phyloP scores from a whole-genome alignment of 2,329 filamentous ascomycete species.

The Didymella pomorum region DNA sequence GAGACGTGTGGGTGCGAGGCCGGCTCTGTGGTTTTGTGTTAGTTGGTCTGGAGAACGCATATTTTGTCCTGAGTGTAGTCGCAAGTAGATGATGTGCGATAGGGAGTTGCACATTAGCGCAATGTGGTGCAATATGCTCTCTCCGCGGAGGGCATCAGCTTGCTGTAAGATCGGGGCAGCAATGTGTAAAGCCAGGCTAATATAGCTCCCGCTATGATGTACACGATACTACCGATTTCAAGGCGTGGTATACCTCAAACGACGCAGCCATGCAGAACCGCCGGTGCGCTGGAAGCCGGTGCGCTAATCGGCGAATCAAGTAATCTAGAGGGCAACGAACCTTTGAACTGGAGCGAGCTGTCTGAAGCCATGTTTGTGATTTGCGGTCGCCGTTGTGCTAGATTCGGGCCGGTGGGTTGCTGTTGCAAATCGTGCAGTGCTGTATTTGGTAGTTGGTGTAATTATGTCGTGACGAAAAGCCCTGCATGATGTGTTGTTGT shows the following conservation, averaged over 20 bases:
- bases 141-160: background rate
- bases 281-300: background rate
- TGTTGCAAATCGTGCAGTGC: background rate
- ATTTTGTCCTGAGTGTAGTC: background rate
- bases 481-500: conserved; percentile 6
- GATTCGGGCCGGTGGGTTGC: background rate
- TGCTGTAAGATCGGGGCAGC: background rate
- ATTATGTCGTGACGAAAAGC: conserved; percentile 6
- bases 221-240: background rate
- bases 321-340: background rate
- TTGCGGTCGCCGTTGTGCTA: background rate
- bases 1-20: conserved; percentile 5
- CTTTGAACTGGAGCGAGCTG: conserved; percentile 12
- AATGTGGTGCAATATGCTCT: background rate
- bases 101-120: background rate
- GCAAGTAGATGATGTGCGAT: background rate
- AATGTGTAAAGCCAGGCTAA: conserved; percentile 7
- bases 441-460: background rate
- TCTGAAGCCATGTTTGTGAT: conserved; percentile 12
- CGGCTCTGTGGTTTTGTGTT: conserved; percentile 3
- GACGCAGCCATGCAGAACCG: background rate
- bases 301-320: background rate
- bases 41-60: background rate
- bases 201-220: conserved; percentile 3
- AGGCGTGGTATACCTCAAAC: conserved; percentile 1